Conservation (phyloP, 208 protist species). For the Leishmania gerbilli region DNA sequence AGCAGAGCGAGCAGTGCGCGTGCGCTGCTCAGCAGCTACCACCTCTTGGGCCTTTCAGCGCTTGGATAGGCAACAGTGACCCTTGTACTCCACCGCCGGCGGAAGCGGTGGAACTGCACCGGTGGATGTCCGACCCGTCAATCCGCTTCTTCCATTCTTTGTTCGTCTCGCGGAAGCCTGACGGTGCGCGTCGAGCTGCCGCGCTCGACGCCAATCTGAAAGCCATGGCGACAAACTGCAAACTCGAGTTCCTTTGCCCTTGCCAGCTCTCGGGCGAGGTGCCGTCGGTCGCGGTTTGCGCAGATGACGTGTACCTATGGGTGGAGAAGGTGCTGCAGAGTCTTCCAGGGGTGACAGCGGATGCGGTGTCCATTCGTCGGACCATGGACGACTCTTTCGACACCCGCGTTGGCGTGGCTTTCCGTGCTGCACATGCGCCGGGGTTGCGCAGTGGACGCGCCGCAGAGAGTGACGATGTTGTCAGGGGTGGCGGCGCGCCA, state of each 20-base stretch:
- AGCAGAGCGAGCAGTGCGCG: conserved; percentile 33
- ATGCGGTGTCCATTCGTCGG: conserved; percentile 29
- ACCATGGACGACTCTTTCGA: conserved; percentile 47
- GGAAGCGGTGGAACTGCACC: conserved; percentile 18
- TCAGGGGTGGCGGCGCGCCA: background rate
- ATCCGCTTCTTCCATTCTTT: conserved; percentile 37
- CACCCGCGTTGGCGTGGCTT: background rate
- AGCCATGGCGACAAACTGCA: conserved; percentile 5
- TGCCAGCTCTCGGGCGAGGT: conserved; percentile 18
- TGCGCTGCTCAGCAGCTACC: conserved; percentile 12
- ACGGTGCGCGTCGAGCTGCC: conserved; percentile 1
- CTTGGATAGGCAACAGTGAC: conserved; percentile 18
- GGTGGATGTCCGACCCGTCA: conserved; percentile 29
- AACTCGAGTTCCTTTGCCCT: conserved; percentile 31
- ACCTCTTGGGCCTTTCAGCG: conserved; percentile 33
- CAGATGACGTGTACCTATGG: conserved; percentile 38
- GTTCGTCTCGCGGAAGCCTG: conserved; percentile 19
- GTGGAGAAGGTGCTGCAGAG: conserved; percentile 41
- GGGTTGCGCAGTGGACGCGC: background rate
- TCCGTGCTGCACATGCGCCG: background rate
- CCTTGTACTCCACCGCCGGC: background rate
- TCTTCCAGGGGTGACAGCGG: conserved; percentile 41
- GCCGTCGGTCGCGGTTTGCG: conserved; percentile 26
- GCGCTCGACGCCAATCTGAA: conserved; percentile 25
- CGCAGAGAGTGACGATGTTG: background rate